Percentiles rank a stretch among this genome's conserved stretches.
phyloP scores from a whole-genome alignment of 108 stramenopile genomes.

The Pseudonitzschia pungens region DNA sequence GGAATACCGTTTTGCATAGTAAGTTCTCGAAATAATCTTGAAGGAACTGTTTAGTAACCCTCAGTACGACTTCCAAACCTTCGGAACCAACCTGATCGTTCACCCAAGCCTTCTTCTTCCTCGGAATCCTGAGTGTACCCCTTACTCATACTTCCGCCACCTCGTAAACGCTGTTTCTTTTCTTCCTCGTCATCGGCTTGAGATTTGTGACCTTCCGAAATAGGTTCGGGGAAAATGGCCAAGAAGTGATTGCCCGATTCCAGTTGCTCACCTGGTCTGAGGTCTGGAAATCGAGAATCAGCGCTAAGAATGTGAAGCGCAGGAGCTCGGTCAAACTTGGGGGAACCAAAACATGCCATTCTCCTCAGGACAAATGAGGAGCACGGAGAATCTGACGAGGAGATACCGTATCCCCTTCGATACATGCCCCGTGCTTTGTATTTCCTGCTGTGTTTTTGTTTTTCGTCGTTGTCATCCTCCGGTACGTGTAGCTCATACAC shows the following conservation, averaged over 20 bases:
- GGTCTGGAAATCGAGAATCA: conserved; percentile 90
- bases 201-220: background rate
- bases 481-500: conserved; percentile 75
- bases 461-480: conserved; percentile 5
- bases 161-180: conserved; percentile 26
- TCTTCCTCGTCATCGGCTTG: conserved; percentile 7
- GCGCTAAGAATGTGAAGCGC: conserved; percentile 79
- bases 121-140: background rate
- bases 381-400: background rate
- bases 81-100: conserved; percentile 2
- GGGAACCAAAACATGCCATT: conserved; percentile 95
- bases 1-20: too few relatives aligned
- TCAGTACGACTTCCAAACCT: background rate
- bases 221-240: conserved; percentile 70
- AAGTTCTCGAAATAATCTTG: too few relatives aligned
- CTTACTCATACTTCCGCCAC: background rate
- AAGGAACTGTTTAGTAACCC: too few relatives aligned
- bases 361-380: conserved; percentile 70
- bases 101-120: background rate
- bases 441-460: conserved; percentile 12
- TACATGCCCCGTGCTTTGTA: background rate
- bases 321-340: conserved; percentile 73
- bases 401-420: background rate
- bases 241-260: conserved; percentile 93
- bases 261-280: conserved; percentile 67